Evolutionary conservation across 805 yeast genomes (phyloP).

Genomic region (Barnettozyma salicaria): DNA sequence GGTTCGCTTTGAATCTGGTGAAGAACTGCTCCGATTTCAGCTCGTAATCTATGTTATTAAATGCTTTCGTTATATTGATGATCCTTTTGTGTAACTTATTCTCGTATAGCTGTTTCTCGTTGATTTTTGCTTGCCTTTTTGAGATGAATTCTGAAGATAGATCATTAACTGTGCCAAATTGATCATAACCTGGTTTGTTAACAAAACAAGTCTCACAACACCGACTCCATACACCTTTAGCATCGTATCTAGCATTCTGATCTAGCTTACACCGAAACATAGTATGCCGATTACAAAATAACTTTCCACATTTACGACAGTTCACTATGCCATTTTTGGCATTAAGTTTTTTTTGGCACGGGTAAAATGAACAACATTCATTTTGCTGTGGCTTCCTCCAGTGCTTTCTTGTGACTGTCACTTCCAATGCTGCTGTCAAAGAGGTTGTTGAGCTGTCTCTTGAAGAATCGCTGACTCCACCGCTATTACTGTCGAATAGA

Average conservation of each 20-base stretch:
- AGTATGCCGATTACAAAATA: constrained; percentile 65
- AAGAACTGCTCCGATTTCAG: constrained; percentile 20
- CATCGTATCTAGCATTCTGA: constrained; percentile 41
- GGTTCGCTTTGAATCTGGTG: constrained; percentile 21
- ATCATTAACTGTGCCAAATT: constrained; percentile 42
- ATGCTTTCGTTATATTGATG: constrained; percentile 35
- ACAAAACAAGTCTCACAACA: constrained; percentile 63
- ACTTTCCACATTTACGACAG: constrained; percentile 70
- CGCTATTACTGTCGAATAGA: constrained; percentile 37
- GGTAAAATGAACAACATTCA: constrained; percentile 35
- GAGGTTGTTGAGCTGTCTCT: constrained; percentile 12
- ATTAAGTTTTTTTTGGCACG: constrained; percentile 40
- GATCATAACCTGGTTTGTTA: constrained; percentile 46
- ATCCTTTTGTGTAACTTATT: constrained; percentile 58
- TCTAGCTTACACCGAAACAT: constrained; percentile 45
- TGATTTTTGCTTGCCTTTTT: constrained; percentile 38
- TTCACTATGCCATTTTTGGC: constrained; percentile 55
- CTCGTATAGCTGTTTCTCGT: constrained; percentile 45
- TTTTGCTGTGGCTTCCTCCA: constrained; percentile 49
- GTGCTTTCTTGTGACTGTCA: constrained; percentile 40
- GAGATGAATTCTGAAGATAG: constrained; percentile 36
- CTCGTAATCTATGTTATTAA: constrained; percentile 25
- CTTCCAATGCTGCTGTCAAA: constrained; percentile 21
- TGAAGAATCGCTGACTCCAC: constrained; percentile 16
- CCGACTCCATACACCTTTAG: constrained; percentile 58